Conservation (phyloP, 495 filamentous ascomycete species). For the Terfezia boudieri region DNA sequence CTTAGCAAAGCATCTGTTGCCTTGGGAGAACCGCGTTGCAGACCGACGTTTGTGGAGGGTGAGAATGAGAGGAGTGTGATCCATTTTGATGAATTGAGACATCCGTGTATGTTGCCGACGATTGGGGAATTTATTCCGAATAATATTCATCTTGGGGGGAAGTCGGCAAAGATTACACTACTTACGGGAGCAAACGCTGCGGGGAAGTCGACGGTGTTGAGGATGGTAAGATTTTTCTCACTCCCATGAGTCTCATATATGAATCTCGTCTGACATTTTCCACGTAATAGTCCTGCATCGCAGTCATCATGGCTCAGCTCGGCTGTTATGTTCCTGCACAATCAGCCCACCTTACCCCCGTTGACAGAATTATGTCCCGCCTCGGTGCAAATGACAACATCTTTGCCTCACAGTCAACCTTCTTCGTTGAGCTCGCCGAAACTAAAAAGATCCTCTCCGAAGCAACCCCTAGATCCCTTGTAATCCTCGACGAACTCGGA, state of each 20-base stretch:
- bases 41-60: constrained; percentile 57
- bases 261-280: constrained; percentile 3
- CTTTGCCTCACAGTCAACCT: constrained; percentile 91
- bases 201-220: constrained; percentile 92
- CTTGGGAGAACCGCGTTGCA: constrained; percentile 69
- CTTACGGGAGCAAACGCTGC: constrained; percentile 94
- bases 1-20: constrained; percentile 67
- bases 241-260: not conserved
- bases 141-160: constrained; percentile 69
- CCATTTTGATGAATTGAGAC: constrained; percentile 77
- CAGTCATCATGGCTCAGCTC: constrained; percentile 96
- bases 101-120: constrained; percentile 77
- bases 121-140: constrained; percentile 95
- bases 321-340: constrained; percentile 77
- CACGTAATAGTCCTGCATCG: constrained; percentile 49
- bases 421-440: constrained; percentile 94
- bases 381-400: constrained; percentile 98
- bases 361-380: constrained; percentile 97
- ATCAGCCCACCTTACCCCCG: constrained; percentile 67
- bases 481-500: constrained; percentile 94
- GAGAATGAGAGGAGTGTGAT: constrained; percentile 54
- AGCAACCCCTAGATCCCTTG: constrained; percentile 79
- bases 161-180: constrained; percentile 60
- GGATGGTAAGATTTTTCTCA: constrained; percentile 45
- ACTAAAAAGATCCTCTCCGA: constrained; percentile 97